phyloP scores from a whole-genome alignment of 164 flowering plant species.

The Akebia trifoliata region DNA sequence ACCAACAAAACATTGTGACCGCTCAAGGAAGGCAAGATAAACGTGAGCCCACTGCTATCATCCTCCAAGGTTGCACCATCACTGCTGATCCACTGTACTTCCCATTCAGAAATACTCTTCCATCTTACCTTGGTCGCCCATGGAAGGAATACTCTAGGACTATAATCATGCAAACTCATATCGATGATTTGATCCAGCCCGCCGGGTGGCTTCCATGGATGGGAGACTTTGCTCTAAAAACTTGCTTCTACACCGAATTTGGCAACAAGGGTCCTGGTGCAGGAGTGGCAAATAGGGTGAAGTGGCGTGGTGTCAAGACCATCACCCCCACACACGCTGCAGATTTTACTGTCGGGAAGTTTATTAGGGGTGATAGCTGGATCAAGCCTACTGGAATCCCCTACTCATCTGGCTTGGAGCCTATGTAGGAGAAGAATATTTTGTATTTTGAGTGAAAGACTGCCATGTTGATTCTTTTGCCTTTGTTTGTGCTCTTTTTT shows the following conservation, averaged over 20 bases:
- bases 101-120: slow-evolving; percentile 17
- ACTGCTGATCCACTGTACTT: slow-evolving; percentile 25
- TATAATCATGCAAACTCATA: slow-evolving; percentile 38
- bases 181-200: slow-evolving; percentile 40
- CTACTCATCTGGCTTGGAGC: slow-evolving; percentile 26
- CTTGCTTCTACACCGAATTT: slow-evolving; percentile 41
- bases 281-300: slow-evolving; percentile 23
- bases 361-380: slow-evolving; percentile 43
- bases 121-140: slow-evolving; percentile 57
- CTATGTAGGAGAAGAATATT: slow-evolving; percentile 8
- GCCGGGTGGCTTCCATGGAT: slow-evolving; percentile 55
- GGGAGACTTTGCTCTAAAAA: slow-evolving; percentile 30
- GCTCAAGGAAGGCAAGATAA: slow-evolving; percentile 51
- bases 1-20: slow-evolving; percentile 44
- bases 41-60: slow-evolving; percentile 29
- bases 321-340: slow-evolving; percentile 12
- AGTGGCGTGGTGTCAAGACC: slow-evolving; percentile 46
- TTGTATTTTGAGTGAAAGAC: not conserved
- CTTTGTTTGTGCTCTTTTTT: not conserved
- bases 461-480: not conserved
- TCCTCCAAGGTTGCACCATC: slow-evolving; percentile 52
- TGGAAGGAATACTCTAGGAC: slow-evolving; percentile 52
- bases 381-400: slow-evolving; percentile 47
- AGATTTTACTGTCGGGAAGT: slow-evolving; percentile 30
- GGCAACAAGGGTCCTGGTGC: slow-evolving; percentile 57